phyloP scores from a whole-genome alignment of 2,329 filamentous ascomycete species.

The Diplodia intermedia region DNA sequence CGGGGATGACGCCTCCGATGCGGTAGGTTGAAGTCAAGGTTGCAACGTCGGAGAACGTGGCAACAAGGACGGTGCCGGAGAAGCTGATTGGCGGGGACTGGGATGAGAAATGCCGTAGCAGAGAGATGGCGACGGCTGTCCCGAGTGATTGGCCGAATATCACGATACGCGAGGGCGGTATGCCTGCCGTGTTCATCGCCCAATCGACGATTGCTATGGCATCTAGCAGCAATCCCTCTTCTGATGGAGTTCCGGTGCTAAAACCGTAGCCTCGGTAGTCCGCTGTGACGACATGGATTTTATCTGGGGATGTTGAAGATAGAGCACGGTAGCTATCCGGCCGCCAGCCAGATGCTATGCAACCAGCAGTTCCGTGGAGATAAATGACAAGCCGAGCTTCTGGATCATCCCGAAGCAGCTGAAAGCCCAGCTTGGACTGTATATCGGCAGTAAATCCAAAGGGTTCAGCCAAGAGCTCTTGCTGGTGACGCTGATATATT shows the following conservation, averaged over 20 bases:
- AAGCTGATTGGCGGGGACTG: conserved; percentile 57
- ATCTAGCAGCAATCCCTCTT: conserved; percentile 80
- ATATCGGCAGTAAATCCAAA: conserved; percentile 61
- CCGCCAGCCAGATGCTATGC: conserved; percentile 62
- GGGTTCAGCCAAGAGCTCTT: conserved; percentile 53
- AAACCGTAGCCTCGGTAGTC: conserved; percentile 91
- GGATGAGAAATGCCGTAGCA: conserved; percentile 54
- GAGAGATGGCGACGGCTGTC: conserved; percentile 67
- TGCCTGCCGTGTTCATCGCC: conserved; percentile 69
- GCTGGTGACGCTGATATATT: conserved; percentile 54
- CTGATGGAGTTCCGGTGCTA: conserved; percentile 79
- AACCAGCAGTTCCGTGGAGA: conserved; percentile 65
- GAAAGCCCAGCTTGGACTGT: conserved; percentile 62
- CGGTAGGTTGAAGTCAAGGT: conserved; percentile 64
- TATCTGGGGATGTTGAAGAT: conserved; percentile 57
- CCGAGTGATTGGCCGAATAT: conserved; percentile 88
- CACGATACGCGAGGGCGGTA: conserved; percentile 76
- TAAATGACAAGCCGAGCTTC: conserved; percentile 69
- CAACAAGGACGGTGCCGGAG: conserved; percentile 62
- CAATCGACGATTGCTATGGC: conserved; percentile 77
- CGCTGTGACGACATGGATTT: conserved; percentile 73
- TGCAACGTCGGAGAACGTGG: conserved; percentile 63
- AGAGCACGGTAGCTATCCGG: conserved; percentile 64
- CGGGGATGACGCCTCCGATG: conserved; percentile 61
- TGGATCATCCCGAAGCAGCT: conserved; percentile 68